Evolutionary conservation across 2,329 filamentous ascomycete genomes (phyloP).

Genomic region (Seiridium unicorne): DNA sequence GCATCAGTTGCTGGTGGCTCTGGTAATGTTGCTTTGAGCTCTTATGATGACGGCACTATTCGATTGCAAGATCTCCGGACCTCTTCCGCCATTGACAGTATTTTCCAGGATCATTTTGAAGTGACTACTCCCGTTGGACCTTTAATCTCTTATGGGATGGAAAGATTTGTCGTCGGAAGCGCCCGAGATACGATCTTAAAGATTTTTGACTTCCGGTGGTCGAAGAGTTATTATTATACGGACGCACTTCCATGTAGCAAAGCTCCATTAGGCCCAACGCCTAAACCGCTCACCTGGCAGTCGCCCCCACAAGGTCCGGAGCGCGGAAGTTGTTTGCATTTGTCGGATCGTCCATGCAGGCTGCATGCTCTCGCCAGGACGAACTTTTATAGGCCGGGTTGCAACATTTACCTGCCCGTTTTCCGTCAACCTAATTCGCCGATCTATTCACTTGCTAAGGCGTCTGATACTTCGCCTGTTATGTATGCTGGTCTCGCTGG

Average conservation of each 20-base stretch:
- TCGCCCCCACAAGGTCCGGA: slow-evolving; percentile 14
- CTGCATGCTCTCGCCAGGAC: slow-evolving; percentile 45
- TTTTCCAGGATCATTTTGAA: slow-evolving; percentile 54
- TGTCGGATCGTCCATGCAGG: slow-evolving; percentile 32
- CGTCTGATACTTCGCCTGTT: slow-evolving; percentile 43
- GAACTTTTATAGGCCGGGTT: slow-evolving; percentile 48
- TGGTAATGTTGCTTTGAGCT: slow-evolving; percentile 43
- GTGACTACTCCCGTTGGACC: slow-evolving; percentile 43
- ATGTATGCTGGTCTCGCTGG: slow-evolving; percentile 51
- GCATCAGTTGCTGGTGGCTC: slow-evolving; percentile 28
- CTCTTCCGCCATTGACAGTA: slow-evolving; percentile 41
- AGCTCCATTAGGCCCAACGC: slow-evolving; percentile 32
- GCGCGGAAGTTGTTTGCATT: slow-evolving; percentile 32
- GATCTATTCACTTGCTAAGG: slow-evolving; percentile 46
- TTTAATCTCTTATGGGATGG: slow-evolving; percentile 46
- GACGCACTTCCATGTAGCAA: slow-evolving; percentile 43
- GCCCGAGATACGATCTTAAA: slow-evolving; percentile 42
- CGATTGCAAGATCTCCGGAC: slow-evolving; percentile 51
- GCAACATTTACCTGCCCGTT: slow-evolving; percentile 40
- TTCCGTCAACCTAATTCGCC: slow-evolving; percentile 18
- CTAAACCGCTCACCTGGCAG: slow-evolving; percentile 22
- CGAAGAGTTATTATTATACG: slow-evolving; percentile 46
- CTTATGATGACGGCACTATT: slow-evolving; percentile 53
- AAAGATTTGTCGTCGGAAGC: slow-evolving; percentile 50
- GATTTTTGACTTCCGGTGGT: slow-evolving; percentile 54